phyloP scores from a whole-genome alignment of 2,329 filamentous ascomycete species.

The Esteya vermicola region DNA sequence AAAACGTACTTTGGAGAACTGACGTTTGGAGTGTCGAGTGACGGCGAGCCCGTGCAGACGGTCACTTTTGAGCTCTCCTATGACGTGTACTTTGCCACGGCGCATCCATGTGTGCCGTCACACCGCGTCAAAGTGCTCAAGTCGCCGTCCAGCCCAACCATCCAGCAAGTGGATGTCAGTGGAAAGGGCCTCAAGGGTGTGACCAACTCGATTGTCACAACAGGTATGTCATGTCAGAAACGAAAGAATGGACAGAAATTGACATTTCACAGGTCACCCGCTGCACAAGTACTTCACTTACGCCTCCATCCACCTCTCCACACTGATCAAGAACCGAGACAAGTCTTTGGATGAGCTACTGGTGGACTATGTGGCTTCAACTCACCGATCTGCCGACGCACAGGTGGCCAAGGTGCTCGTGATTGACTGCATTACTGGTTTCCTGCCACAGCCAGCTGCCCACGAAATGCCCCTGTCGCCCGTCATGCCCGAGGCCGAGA shows the following conservation, averaged over 20 bases:
- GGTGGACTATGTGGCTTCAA: conserved; percentile 16
- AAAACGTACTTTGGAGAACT: conserved; percentile 25
- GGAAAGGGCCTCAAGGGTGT: conserved; percentile 28
- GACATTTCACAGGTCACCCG: conserved; percentile 35
- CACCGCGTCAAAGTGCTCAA: conserved; percentile 42
- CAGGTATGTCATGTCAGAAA: conserved; percentile 19
- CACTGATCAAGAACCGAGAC: conserved; percentile 34
- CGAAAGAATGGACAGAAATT: too few relatives aligned
- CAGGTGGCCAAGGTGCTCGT: conserved; percentile 31
- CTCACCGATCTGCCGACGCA: conserved; percentile 13
- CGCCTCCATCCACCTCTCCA: conserved; percentile 42
- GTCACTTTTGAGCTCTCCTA: conserved; percentile 33
- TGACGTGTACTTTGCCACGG: conserved; percentile 51
- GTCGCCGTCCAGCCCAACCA: conserved; percentile 44
- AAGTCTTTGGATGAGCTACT: conserved; percentile 34
- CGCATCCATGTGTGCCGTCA: conserved; percentile 48
- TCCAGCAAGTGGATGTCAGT: conserved; percentile 40
- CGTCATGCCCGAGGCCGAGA: conserved; percentile 23
- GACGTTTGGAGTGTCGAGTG: conserved; percentile 25
- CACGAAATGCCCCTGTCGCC: conserved; percentile 36
- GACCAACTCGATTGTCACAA: conserved; percentile 30
- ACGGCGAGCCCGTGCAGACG: conserved; percentile 24
- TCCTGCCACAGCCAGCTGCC: conserved; percentile 25
- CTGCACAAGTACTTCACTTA: conserved; percentile 50
- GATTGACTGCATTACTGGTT: conserved; percentile 48